A percentile compares a stretch with the other conserved stretches of the same genome.
These are phyloP conservation scores for Ustilago sp. DNA, from an alignment of 1,284 basidiomycete genomes.

Conservation along the genomic window DNA sequence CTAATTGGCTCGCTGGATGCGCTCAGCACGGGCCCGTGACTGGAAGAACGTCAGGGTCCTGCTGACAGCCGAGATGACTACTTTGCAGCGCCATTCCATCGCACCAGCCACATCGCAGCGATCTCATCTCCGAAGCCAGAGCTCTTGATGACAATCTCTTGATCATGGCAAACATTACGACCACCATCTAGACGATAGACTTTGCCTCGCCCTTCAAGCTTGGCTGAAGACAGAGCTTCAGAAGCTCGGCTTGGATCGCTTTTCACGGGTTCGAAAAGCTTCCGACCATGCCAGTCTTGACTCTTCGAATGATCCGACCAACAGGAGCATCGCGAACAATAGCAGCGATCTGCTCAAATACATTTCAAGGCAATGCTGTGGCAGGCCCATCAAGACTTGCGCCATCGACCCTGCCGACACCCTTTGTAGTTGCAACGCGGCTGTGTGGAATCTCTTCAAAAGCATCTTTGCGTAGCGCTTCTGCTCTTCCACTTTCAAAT, in stretches of 20 bases:
- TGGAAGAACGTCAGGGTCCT: not conserved
- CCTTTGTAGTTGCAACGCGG: not conserved
- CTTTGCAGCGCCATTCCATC: conserved; percentile 5
- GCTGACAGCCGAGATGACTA: conserved; percentile 6
- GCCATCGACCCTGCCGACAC: not conserved
- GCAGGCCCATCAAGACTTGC: conserved; percentile 6
- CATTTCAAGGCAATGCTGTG: not conserved
- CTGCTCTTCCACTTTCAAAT: not conserved
- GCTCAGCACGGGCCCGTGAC: not conserved
- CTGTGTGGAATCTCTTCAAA: not conserved
- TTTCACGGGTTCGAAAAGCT: not conserved
- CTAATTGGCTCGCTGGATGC: not conserved
- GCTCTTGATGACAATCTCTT: not conserved
- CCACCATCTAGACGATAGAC: conserved; percentile 1
- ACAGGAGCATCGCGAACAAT: not conserved
- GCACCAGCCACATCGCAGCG: not conserved
- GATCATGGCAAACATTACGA: not conserved
- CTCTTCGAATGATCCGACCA: conserved; percentile 22
- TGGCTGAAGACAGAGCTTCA: not conserved
- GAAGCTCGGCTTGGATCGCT: not conserved
- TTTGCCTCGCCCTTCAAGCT: not conserved
- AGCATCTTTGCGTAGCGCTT: not conserved
- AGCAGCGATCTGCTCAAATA: not conserved
- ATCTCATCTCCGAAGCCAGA: not conserved
- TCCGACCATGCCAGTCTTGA: conserved; percentile 10